Percentiles rank a stretch among this genome's conserved stretches.
phyloP scores from a whole-genome alignment of 129 eudicot genomes.

The sunflower (Helianthus annuus) region HanXRQr2.0-SUNRISE NC_035448.2:166657081-166657580 shows the following conservation, averaged over 20 bases:
- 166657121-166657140: neutral
- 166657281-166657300: neutral
- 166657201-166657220: neutral
- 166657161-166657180: neutral
- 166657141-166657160: neutral
- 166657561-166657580: neutral
- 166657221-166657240: slow-evolving; percentile 2
- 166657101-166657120: neutral
- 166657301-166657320: neutral
- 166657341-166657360: neutral
- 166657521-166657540: slow-evolving; percentile 5
- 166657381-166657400: slow-evolving; percentile 36
- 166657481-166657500: slow-evolving; percentile 87
- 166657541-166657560: neutral
- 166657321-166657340: neutral
- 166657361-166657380: slow-evolving; percentile 6
- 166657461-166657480: slow-evolving; percentile 94
- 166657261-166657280: neutral
- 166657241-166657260: neutral
- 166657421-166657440: slow-evolving; percentile 56
- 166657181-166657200: neutral
- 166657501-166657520: slow-evolving; percentile 91
- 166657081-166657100: neutral
- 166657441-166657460: slow-evolving; percentile 64
- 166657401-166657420: slow-evolving; percentile 55